A percentile compares a stretch with the other conserved stretches of the same genome.
Evolutionary conservation across 176 grass and related monocot genomes (phyloP).

Genomic region (Cenchrus purpureus): DNA sequence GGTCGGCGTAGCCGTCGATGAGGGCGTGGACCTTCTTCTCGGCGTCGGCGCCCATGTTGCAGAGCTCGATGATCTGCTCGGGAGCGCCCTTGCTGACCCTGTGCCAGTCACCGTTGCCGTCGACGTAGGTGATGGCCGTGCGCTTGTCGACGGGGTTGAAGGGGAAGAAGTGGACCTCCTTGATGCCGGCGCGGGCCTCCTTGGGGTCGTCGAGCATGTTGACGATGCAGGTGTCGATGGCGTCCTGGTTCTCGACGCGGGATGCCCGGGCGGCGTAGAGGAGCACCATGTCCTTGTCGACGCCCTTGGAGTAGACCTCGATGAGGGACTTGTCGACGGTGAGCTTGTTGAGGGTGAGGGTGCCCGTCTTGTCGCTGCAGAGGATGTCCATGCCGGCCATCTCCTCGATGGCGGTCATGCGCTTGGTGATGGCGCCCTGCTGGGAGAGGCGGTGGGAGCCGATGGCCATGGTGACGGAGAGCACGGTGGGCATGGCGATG

Average conservation of each 20-base stretch:
- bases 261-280: slow-evolving; percentile 80
- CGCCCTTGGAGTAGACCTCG: slow-evolving; percentile 75
- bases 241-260: slow-evolving; percentile 96
- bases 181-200: slow-evolving; percentile 81
- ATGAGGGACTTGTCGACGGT: slow-evolving; percentile 88
- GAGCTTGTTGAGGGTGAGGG: slow-evolving; percentile 96
- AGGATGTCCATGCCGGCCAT: slow-evolving; percentile 99
- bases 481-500: slow-evolving; percentile 97
- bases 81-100: slow-evolving; percentile 90
- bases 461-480: slow-evolving; percentile 98
- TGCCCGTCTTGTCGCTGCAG: slow-evolving; percentile 97
- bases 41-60: slow-evolving; percentile 59
- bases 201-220: slow-evolving; percentile 84
- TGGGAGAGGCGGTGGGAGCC: slow-evolving; percentile 86
- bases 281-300: slow-evolving; percentile 81
- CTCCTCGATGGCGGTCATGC: slow-evolving; percentile 99
- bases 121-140: slow-evolving; percentile 92
- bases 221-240: slow-evolving; percentile 92
- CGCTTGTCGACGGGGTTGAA: slow-evolving; percentile 98
- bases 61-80: slow-evolving; percentile 94
- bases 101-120: slow-evolving; percentile 80
- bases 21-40: slow-evolving; percentile 71
- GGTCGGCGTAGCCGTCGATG: slow-evolving; percentile 72
- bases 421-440: slow-evolving; percentile 96
- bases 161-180: slow-evolving; percentile 86